Conservation (phyloP, 768 basidiomycete species). For the Atractiella rhizophila region DNA sequence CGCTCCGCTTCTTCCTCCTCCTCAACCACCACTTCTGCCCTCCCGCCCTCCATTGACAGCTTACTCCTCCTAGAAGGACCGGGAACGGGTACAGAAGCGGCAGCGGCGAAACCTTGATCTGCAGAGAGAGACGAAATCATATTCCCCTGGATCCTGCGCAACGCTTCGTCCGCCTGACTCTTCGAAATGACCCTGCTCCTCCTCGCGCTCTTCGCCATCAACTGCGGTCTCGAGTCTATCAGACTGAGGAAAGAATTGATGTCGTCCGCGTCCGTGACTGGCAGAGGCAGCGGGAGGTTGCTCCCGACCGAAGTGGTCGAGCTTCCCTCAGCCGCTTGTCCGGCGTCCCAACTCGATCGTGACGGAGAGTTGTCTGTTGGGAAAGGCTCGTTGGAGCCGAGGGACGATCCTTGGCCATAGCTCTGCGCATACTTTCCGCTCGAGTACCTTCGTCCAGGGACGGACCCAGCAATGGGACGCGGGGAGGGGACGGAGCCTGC, state of each 20-base stretch:
- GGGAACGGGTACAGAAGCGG: too few species aligned
- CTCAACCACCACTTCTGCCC: too few species aligned
- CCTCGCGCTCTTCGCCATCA: too few species aligned
- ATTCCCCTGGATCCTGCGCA: too few species aligned
- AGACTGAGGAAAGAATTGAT: constrained; percentile 12
- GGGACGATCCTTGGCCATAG: neutral
- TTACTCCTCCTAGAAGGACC: too few species aligned
- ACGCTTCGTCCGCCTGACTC: too few species aligned
- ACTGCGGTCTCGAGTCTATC: constrained; percentile 11
- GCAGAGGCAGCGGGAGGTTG: neutral
- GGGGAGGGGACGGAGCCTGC: neutral
- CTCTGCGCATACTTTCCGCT: constrained; percentile 8
- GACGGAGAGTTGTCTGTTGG: neutral
- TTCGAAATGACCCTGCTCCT: too few species aligned
- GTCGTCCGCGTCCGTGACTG: constrained; percentile 8
- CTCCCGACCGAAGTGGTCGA: neutral
- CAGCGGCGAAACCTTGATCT: too few species aligned
- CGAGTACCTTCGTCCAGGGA: constrained; percentile 1
- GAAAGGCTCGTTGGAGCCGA: too few species aligned
- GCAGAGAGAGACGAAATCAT: too few species aligned
- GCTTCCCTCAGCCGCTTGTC: neutral
- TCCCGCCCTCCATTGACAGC: too few species aligned
- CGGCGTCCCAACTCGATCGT: neutral
- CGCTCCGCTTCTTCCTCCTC: too few species aligned
- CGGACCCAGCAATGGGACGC: constrained; percentile 3